phyloP scores from a whole-genome alignment of 2,329 filamentous ascomycete genomes.

The Fusarium concolor region DNA sequence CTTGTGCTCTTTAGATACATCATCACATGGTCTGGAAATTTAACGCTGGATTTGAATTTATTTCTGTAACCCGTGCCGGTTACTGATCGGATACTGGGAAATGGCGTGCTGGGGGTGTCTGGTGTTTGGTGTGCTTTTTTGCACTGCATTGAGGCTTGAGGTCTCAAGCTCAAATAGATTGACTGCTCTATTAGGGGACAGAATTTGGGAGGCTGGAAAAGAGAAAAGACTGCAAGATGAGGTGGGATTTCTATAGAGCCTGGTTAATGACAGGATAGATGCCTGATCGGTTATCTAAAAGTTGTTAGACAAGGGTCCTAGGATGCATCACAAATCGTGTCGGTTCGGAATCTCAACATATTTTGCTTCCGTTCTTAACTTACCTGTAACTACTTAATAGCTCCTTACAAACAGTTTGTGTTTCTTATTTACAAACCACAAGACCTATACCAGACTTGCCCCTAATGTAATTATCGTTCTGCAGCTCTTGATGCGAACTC shows the following conservation, averaged over 20 bases:
- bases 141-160: slow-evolving; percentile 25
- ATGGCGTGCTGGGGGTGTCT: slow-evolving; percentile 35
- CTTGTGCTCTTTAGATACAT: slow-evolving; percentile 39
- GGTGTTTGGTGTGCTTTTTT: slow-evolving; percentile 42
- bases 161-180: slow-evolving; percentile 9
- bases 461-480: too few relatives aligned
- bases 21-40: slow-evolving; percentile 41
- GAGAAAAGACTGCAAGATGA: slow-evolving; percentile 15
- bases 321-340: slow-evolving; percentile 16
- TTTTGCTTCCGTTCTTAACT: background rate
- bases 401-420: background rate
- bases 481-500: too few relatives aligned
- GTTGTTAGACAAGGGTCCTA: slow-evolving; percentile 4
- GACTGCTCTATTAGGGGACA: slow-evolving; percentile 8
- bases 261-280: slow-evolving; percentile 15
- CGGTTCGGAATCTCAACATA: background rate
- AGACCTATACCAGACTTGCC: too few relatives aligned
- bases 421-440: too few relatives aligned
- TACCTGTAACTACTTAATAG: background rate
- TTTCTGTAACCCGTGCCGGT: slow-evolving; percentile 31
- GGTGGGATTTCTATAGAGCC: slow-evolving; percentile 16
- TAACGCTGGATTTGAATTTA: slow-evolving; percentile 38
- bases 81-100: slow-evolving; percentile 19
- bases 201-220: slow-evolving; percentile 15
- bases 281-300: background rate